phyloP scores from a whole-genome alignment of 129 eudicot species.

The Deinandra increscens region DNA sequence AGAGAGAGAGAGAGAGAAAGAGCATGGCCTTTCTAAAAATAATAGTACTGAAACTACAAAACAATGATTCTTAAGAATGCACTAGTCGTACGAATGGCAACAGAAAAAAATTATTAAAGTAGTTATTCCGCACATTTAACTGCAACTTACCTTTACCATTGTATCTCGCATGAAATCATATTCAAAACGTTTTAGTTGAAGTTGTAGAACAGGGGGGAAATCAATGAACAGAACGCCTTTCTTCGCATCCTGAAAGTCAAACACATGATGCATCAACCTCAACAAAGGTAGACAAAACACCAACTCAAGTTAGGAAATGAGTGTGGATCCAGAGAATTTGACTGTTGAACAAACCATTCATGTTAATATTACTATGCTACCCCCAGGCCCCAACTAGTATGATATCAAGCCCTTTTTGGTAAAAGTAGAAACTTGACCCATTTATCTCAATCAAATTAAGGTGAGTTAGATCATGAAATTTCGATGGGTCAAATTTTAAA shows the following conservation, averaged over 20 bases:
- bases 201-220: constrained; percentile 96
- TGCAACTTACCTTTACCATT: constrained; percentile 77
- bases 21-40: constrained; percentile 15
- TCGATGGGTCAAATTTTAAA: too few relatives aligned
- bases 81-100: neutral
- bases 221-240: constrained; percentile 90
- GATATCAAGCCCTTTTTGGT: neutral
- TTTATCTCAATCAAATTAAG: neutral
- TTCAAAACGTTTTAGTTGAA: constrained; percentile 87
- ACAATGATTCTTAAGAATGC: neutral
- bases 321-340: neutral
- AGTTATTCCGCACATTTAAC: neutral
- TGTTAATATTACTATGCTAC: neutral
- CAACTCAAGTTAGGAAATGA: neutral
- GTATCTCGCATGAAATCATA: constrained; percentile 88
- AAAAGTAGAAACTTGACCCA: neutral
- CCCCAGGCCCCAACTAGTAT: neutral
- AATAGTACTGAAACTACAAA: neutral
- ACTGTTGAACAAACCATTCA: neutral
- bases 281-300: neutral
- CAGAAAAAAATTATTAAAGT: neutral
- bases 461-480: too few relatives aligned
- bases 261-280: neutral
- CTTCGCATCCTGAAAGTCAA: constrained; percentile 73
- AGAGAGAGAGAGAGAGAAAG: neutral